Percentiles rank a stretch among this genome's conserved stretches.
Evolutionary conservation across 2,329 filamentous ascomycete genomes (phyloP).

Genomic region (Cladosporium sp.): DNA sequence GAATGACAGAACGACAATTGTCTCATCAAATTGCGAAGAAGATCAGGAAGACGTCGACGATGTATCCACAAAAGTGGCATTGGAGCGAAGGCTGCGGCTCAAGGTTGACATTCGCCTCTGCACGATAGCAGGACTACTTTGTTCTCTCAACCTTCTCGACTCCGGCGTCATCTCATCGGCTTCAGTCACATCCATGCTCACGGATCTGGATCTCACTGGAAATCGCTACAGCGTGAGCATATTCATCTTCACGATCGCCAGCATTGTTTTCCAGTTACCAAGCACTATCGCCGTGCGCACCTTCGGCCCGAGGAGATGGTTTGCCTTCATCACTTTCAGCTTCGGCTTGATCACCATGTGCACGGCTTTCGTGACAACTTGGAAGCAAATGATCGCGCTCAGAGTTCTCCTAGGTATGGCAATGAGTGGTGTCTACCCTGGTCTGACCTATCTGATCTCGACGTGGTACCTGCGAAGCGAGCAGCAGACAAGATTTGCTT

Average conservation of each 20-base stretch:
- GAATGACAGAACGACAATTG: neutral
- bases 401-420: slow-evolving; percentile 62
- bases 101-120: slow-evolving; percentile 67
- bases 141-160: slow-evolving; percentile 65
- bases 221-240: slow-evolving; percentile 67
- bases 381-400: slow-evolving; percentile 66
- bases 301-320: slow-evolving; percentile 61
- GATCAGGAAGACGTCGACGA: neutral
- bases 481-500: slow-evolving; percentile 63
- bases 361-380: slow-evolving; percentile 63
- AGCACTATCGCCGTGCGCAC: slow-evolving; percentile 63
- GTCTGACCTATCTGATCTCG: slow-evolving; percentile 48
- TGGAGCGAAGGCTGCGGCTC: slow-evolving; percentile 50
- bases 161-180: slow-evolving; percentile 66
- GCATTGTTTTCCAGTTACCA: slow-evolving; percentile 64
- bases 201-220: slow-evolving; percentile 60
- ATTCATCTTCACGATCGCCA: slow-evolving; percentile 68
- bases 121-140: slow-evolving; percentile 67
- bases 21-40: neutral
- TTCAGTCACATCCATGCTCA: slow-evolving; percentile 64
- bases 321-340: slow-evolving; percentile 54
- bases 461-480: slow-evolving; percentile 61
- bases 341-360: slow-evolving; percentile 65
- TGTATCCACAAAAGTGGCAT: neutral
- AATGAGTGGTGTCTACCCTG: slow-evolving; percentile 54